Base-by-base conservation (phyloP, 352 stramenopile genomes). In the Detonula confervacea region DNA sequence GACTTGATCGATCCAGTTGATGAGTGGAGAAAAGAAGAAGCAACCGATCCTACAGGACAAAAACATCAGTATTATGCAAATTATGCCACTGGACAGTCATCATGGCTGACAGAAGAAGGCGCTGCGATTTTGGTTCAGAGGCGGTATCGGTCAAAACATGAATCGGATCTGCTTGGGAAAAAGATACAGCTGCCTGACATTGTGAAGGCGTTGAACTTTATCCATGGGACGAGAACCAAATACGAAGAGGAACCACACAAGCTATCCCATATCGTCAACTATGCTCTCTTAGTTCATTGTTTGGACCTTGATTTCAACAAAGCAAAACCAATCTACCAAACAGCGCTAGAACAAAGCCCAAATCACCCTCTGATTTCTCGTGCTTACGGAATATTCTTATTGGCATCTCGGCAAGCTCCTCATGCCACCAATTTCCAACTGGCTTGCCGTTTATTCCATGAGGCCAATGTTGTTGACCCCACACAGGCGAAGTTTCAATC, bases 191-290 rank as follows among this genome's bases (percentile, higher is more conserved):
- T 91, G 29, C 24, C 55, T 37, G 70, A 83, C 57, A 60, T 90
- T 25, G 81, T 90, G 0, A 79, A 80, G 37, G 80, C 83, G 30
- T 51, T 89, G 12, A 74, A 74, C 11, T 90, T 89, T 44, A 80
- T 84, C 27, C 59, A 77, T 35, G 77, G 68, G 25, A 72, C 72
- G 11, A 86, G 87, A 59, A 24, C 18, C 0, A 88, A 86, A 47
- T 90, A 90, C 61, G 77, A 71, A 55, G 11, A 79, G 24, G 64
- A 79, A 25, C 83, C 86, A 22, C 66, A 80, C n/a, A 81, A 86
- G 27, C 72, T 91, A 14, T 77, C 76, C 12, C 88, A 84, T 46
- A 81, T 87, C 7, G 81, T 88, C 18, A 91, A 91, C 70, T 90
- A 77, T 44, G 86, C 83, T 12, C 59, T 91, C 2, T 44, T 91